Evolutionary conservation across 1,139 yeast genomes (phyloP).

Genomic region (Protomyces inouyei): DNA sequence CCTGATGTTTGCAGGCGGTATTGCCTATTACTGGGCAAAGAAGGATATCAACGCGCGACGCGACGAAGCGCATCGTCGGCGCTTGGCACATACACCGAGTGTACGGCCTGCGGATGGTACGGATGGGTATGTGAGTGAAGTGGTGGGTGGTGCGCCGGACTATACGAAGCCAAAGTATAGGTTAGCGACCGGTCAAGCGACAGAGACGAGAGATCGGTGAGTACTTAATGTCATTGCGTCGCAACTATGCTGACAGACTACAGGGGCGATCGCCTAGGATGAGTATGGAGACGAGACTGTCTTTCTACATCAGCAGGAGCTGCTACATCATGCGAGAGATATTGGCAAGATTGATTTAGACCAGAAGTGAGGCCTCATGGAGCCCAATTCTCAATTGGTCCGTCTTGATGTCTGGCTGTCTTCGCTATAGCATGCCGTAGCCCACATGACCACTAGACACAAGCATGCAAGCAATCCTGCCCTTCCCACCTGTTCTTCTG

Average conservation of each 20-base stretch:
- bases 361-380: too few species aligned
- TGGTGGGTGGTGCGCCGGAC: not conserved
- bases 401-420: too few species aligned
- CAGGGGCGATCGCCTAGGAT: slow-evolving; percentile 15
- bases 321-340: too few species aligned
- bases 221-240: not conserved
- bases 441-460: too few species aligned
- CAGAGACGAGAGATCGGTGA: slow-evolving; percentile 15
- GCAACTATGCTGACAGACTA: not conserved
- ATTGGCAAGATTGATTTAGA: too few species aligned
- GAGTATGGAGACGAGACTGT: not conserved
- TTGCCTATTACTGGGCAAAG: slow-evolving; percentile 24
- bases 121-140: not conserved
- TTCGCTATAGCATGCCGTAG: not conserved
- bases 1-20: slow-evolving; percentile 19
- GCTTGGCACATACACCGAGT: slow-evolving; percentile 20
- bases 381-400: too few species aligned
- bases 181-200: slow-evolving; percentile 14
- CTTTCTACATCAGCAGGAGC: too few species aligned
- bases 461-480: not conserved
- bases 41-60: slow-evolving; percentile 25
- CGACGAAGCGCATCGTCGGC: slow-evolving; percentile 13
- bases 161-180: slow-evolving; percentile 6
- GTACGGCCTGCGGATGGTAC: not conserved
- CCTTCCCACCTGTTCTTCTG: not conserved